Evolutionary conservation across 352 stramenopile species (phyloP), one percentile per base, ranked within the genome.

Genomic region (Sclerospora graminicola): DNA sequence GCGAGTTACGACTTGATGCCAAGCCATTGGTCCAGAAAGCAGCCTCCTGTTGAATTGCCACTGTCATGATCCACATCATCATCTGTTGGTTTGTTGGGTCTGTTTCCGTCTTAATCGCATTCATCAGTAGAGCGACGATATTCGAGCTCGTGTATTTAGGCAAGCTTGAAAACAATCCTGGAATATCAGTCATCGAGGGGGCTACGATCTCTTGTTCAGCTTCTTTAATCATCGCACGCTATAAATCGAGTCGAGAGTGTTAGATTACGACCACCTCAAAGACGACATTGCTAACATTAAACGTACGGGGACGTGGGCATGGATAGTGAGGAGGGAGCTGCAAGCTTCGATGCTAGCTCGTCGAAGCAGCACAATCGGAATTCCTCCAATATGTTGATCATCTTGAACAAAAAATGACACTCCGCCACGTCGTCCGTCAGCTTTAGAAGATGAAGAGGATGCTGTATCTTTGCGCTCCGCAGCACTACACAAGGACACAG

Each of bases 11-110:
- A 44, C 78, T 93, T 10, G 81, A 93, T 9, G 77, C 71, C 14
- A 90, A 46, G 0, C 81, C 81, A 8, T 66, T 79, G 5, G 78
- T 81, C 81, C 81, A 93, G 40, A 84, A 87, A 21, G 70, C 70
- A n/a, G 78, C 79, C 49, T 93, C 81, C 52, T 93, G 76, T 44
- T 90, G 78, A 35, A 90, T 89, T 1, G 81, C 81, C 13, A 93
- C 77, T 1, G 76, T 86, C 37, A 93, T 60, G 38, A 89, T 67
- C 81, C 81, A 93, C 54, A 93, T 82, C 38, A 84, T 84, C 81
- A 93, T 90, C 43, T 93, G 81, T 54, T 89, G 78, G 51, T 93
- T 93, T 9, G 81, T 90, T 4, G 81, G 78, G 34, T 93, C 81
- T 23, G 45, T 72, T 47, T 93, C 81, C 0, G 60, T 76, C 41